Evolutionary conservation across 2,329 filamentous ascomycete species (phyloP), one percentile per base, ranked within the genome.

Genomic region (Aspergillus ustus): DNA sequence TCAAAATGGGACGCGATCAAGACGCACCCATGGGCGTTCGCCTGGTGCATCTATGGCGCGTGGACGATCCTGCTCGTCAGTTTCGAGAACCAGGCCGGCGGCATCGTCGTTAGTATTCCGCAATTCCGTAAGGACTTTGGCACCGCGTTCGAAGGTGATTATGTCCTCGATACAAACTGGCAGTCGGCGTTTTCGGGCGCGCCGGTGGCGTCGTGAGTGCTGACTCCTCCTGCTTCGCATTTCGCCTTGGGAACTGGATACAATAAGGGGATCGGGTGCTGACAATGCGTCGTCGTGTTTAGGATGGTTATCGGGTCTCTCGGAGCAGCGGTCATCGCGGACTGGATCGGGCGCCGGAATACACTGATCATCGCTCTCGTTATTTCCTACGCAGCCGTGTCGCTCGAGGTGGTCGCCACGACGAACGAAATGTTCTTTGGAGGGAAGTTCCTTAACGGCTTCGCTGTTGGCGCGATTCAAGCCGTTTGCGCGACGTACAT

Each of bases 391-490:
- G 52, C 40, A 1, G 52, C 37, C 3, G 22, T 54, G 1, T 43
- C 52, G 4, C 20, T 54, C 34, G 52, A 54, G 40, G 8, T 29
- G 2, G 52, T 54, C n/a, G 34, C 40, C n/a, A 54, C 40, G 1
- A 29, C 34, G 8, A 44, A 44, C 15, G 34, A 28, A 37, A 25
- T 54, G 52, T 54, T 54, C 25, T 54, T 54, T 45, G 52, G 52
- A 1, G 52, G 52, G 0, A 54, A 54, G 37, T 45, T 54, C 19
- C 34, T 54, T 20, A 54, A 54, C 11, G 52, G 52, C 19, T 54
- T 54, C 29, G 52, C 37, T 46, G n/a, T 45, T 3, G 52, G 52
- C 34, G 13, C 13, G 34, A 40, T 40, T 13, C 34, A 40, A 4
- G 34, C 34, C 3, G 34, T 40, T 17, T 40, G 34, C 15, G 34